A percentile compares a stretch with the other conserved stretches of the same genome.
Evolutionary conservation across 441 rosid species (phyloP).

Genomic region (Eruca vesicaria): DNA sequence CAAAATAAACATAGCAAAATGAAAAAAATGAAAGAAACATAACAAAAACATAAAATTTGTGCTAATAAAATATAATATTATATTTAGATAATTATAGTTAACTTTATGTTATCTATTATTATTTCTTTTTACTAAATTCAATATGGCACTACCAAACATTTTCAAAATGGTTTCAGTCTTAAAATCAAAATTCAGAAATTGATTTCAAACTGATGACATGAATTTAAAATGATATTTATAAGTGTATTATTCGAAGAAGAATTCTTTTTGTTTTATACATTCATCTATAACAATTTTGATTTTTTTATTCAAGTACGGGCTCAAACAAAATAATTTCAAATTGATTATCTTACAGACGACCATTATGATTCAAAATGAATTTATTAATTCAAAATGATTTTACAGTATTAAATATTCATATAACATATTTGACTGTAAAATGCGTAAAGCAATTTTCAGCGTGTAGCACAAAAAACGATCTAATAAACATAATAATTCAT

Average conservation of each 20-base stretch:
- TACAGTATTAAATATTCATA: not conserved
- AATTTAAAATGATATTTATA: not conserved
- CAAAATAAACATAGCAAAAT: too few relatives aligned
- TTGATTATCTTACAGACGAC: not conserved
- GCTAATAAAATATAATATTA: too few relatives aligned
- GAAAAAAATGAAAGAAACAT: too few relatives aligned
- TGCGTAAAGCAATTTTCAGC: not conserved
- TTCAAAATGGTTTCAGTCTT: not conserved
- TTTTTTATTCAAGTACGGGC: not conserved
- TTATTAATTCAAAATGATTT: not conserved
- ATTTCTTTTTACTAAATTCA: not conserved
- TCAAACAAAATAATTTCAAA: not conserved
- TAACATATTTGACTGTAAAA: not conserved
- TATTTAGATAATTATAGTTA: too few relatives aligned
- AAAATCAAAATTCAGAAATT: not conserved
- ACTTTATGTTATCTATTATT: too few relatives aligned
- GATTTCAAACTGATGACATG: not conserved
- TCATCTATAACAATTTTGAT: too few relatives aligned
- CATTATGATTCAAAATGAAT: not conserved
- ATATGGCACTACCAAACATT: not conserved
- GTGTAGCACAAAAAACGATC: not conserved
- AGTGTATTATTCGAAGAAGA: not conserved
- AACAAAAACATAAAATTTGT: too few relatives aligned
- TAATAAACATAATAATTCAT: too few relatives aligned
- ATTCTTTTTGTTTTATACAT: too few relatives aligned